phyloP scores from a whole-genome alignment of 2,329 filamentous ascomycete genomes.

The Pestalotiopsis sp. region DNA sequence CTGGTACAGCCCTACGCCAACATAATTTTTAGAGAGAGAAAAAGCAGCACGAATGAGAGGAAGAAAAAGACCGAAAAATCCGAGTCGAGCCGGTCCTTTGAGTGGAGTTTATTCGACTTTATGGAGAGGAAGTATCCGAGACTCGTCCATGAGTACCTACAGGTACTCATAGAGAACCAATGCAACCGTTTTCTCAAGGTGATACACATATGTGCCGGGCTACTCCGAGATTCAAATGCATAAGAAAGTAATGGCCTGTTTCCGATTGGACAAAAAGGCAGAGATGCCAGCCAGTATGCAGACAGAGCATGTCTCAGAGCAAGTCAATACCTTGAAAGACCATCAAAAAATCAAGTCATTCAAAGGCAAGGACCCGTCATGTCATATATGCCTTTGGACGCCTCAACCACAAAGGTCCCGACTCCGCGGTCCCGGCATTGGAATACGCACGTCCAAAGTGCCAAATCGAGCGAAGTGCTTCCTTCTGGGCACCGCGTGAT shows the following conservation, averaged over 20 bases:
- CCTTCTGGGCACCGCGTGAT: not conserved
- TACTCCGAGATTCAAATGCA: not conserved
- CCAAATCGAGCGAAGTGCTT: constrained; percentile 6
- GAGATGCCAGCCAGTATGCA: not conserved
- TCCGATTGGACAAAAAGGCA: not conserved
- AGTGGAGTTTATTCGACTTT: not conserved
- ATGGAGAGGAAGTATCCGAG: not conserved
- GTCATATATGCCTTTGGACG: not conserved
- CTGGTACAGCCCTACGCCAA: not conserved
- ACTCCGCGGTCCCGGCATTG: not conserved
- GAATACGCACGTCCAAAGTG: not conserved
- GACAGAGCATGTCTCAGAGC: not conserved
- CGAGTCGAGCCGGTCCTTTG: not conserved
- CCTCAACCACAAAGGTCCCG: not conserved
- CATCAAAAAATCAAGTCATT: not conserved
- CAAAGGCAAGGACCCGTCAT: not conserved
- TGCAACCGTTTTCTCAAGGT: not conserved
- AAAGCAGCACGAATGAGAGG: not conserved
- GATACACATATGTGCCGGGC: not conserved
- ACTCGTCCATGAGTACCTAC: not conserved
- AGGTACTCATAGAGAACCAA: too few relatives aligned
- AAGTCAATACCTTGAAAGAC: not conserved
- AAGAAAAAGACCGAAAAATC: not conserved
- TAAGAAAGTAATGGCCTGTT: not conserved
- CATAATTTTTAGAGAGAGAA: not conserved